These are phyloP conservation scores for Penicillium sp. DNA, from an alignment of 2,329 filamentous ascomycete genomes.

Conservation along the genomic window DNA sequence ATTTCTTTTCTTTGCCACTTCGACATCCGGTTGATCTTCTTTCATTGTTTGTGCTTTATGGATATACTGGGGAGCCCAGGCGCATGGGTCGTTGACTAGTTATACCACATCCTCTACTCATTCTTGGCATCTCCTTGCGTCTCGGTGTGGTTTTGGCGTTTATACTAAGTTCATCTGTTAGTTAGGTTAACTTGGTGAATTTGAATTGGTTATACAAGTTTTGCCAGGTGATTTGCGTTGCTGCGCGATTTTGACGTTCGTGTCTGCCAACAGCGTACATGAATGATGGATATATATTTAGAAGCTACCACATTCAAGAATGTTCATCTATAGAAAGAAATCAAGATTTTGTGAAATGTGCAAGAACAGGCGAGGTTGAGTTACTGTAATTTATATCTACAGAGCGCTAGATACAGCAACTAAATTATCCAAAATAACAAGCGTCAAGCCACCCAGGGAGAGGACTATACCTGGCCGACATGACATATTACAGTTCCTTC, in stretches of 20 bases:
- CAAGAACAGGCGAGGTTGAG: neutral
- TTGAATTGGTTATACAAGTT: neutral
- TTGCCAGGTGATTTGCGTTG: neutral
- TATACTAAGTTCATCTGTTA: neutral
- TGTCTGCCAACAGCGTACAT: neutral
- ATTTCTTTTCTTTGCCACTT: neutral
- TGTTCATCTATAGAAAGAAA: neutral
- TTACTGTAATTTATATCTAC: conserved; percentile 20
- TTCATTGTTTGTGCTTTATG: neutral
- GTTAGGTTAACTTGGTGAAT: neutral
- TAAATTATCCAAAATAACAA: conserved; percentile 6
- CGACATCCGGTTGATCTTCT: neutral
- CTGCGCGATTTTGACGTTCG: neutral
- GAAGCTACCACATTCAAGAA: neutral
- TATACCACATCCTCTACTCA: neutral
- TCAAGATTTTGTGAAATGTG: too few relatives aligned
- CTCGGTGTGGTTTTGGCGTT: neutral
- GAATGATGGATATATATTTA: neutral
- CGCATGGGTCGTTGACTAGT: conserved; percentile 2
- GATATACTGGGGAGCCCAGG: conserved; percentile 2
- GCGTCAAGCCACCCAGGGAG: neutral
- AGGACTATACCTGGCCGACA: neutral
- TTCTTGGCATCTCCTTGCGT: neutral
- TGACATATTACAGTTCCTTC: neutral
- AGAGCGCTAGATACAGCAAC: conserved; percentile 18